Evolutionary conservation across 2,329 filamentous ascomycete genomes (phyloP), one percentile per base, ranked within the genome.

Genomic region (Incumbomyces lentus): DNA sequence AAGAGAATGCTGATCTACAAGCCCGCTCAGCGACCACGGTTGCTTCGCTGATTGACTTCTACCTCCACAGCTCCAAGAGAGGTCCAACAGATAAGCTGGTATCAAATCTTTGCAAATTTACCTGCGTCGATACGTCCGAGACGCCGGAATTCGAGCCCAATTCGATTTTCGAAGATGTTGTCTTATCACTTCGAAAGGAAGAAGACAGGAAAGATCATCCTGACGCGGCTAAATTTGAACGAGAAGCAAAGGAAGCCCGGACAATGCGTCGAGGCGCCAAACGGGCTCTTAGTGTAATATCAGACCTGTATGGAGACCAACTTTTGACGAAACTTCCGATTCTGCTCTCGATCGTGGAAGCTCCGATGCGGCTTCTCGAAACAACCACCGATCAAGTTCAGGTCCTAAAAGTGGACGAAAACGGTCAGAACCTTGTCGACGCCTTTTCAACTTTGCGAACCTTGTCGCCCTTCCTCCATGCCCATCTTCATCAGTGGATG

Each of bases 21-120:
- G 79, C 78, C 56, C 84, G 90, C 18, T 95, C 90, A 22, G 86
- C 89, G 1, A 79, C 78, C 12, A 89, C 88, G 2, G 84, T 98
- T 44, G 86, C 88, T 5, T 78, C 76, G 33, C 78, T 96, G 16
- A 82, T 98, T n/a, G 81, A 86, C 54, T 74, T 92, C 17, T 92
- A 96, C 58, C 88, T 87, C 3, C 77, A 80, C 35, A 79, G 80
- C 46, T 84, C 86, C 33, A 84, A 90, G 51, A 78, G 82, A 47
- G 87, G 82, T 13, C 87, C 93, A 11, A 89, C 92, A 13, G 89
- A 95, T 63, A 98, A 98, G 68, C 85, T 98, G 12, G 89, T 96
- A 22, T 82, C 86, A 39, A 98, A 98, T 60, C 67, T 98, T 44
- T 86, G 94, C 68, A 96, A 95, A 61, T 98, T 95, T 66, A 95